A percentile compares a stretch with the other conserved stretches of the same genome.
Evolutionary conservation across 202 grass and related monocot genomes (phyloP).

Genomic region (Hordeum pubiflorum): DNA sequence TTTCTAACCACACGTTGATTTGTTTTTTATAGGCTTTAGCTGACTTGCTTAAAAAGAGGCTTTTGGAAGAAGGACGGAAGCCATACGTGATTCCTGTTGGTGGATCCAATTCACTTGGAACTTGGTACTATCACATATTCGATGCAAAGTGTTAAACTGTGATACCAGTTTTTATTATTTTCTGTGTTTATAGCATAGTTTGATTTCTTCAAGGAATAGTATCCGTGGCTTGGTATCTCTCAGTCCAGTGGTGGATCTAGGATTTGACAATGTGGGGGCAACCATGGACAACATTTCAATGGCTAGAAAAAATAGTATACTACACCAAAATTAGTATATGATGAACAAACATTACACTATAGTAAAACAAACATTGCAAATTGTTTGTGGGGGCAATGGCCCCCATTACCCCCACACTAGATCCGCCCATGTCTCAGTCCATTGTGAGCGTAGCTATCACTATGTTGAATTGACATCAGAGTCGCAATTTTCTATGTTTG

Average conservation of each 20-base stretch:
- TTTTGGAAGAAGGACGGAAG: conserved; percentile 74
- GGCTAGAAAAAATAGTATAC: too few species aligned
- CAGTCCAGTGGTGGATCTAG: too few species aligned
- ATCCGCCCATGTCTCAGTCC: neutral
- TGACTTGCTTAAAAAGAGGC: conserved; percentile 69
- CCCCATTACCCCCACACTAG: too few species aligned
- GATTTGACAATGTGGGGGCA: too few species aligned
- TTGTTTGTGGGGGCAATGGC: too few species aligned
- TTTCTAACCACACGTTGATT: neutral
- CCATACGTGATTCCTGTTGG: conserved; percentile 96
- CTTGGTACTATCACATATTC: conserved; percentile 53
- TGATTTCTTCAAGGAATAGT: neutral
- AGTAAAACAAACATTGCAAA: too few species aligned
- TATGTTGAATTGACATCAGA: neutral
- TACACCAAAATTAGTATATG: too few species aligned
- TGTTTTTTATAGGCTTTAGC: conserved; percentile 59
- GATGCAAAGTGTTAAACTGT: neutral
- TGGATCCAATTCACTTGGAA: conserved; percentile 92
- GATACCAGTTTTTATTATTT: neutral
- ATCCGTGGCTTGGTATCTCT: neutral
- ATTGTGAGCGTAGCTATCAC: neutral
- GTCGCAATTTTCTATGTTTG: neutral
- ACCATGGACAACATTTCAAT: too few species aligned
- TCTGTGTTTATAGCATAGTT: neutral
- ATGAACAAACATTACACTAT: too few species aligned